phyloP scores from a whole-genome alignment of 73 alveolate genomes.

The Uronychia binucleata region DNA sequence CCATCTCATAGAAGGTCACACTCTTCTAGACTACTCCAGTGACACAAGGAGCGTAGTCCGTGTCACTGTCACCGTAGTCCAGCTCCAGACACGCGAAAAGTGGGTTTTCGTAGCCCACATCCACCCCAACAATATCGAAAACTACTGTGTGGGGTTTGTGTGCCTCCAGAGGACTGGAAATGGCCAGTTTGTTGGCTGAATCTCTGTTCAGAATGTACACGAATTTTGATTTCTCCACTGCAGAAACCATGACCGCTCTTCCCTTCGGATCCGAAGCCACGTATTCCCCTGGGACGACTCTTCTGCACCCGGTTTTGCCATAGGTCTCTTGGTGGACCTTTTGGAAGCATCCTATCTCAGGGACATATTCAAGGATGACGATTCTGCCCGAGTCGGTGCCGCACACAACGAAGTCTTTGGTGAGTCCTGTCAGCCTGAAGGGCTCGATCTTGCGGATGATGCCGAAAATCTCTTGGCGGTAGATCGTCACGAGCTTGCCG shows the following conservation, averaged over 20 bases:
- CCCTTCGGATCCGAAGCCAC: slow-evolving; percentile 99
- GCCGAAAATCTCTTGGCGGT: slow-evolving; percentile 89
- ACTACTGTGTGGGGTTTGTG: slow-evolving; percentile 97
- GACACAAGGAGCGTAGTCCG: slow-evolving; percentile 76
- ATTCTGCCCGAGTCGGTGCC: slow-evolving; percentile 96
- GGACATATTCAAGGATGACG: slow-evolving; percentile 83
- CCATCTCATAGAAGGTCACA: slow-evolving; percentile 97
- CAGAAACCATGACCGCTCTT: slow-evolving; percentile 98
- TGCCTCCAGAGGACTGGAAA: slow-evolving; percentile 98
- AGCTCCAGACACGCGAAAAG: slow-evolving; percentile 97
- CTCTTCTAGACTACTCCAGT: slow-evolving; percentile 86
- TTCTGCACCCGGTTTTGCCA: slow-evolving; percentile 99
- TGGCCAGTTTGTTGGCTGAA: slow-evolving; percentile 89
- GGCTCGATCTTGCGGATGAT: slow-evolving; percentile 88
- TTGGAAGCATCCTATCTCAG: slow-evolving; percentile 79
- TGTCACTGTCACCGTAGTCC: slow-evolving; percentile 96
- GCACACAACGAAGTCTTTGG: slow-evolving; percentile 80
- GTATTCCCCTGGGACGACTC: slow-evolving; percentile 99
- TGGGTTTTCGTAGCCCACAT: slow-evolving; percentile 99
- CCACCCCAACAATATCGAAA: slow-evolving; percentile 98
- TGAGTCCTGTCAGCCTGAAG: slow-evolving; percentile 92
- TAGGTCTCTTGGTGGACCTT: slow-evolving; percentile 97
- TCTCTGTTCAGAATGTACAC: slow-evolving; percentile 98
- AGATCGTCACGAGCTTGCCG: slow-evolving; percentile 67
- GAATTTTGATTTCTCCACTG: slow-evolving; percentile 98